Conservation (phyloP, 805 yeast genomes). For the Scheffersomyces stipitis region DNA sequence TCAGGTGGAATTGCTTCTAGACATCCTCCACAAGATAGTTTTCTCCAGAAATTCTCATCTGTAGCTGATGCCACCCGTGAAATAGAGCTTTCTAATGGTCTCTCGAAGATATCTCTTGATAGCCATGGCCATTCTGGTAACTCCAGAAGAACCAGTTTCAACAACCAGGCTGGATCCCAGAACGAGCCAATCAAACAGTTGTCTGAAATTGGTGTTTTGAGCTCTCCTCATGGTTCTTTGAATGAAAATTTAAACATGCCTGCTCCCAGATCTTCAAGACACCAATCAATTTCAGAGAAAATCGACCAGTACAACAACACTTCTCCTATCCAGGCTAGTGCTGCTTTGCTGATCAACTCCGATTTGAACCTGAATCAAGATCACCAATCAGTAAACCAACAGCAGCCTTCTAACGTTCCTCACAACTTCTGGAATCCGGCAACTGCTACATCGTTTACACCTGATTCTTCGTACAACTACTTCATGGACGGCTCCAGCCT, state of each 20-base stretch:
- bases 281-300: slow-evolving; percentile 60
- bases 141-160: slow-evolving; percentile 53
- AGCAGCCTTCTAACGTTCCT: slow-evolving; percentile 6
- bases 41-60: slow-evolving; percentile 60
- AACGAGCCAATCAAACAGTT: slow-evolving; percentile 22
- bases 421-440: slow-evolving; percentile 67
- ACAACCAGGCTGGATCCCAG: slow-evolving; percentile 28
- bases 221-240: slow-evolving; percentile 40
- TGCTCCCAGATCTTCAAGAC: slow-evolving; percentile 36
- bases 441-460: slow-evolving; percentile 59
- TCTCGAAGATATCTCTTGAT: slow-evolving; percentile 36
- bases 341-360: slow-evolving; percentile 31
- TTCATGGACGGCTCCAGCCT: slow-evolving; percentile 24
- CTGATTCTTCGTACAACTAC: slow-evolving; percentile 30
- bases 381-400: slow-evolving; percentile 24
- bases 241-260: slow-evolving; percentile 45
- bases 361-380: slow-evolving; percentile 24
- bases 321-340: slow-evolving; percentile 46
- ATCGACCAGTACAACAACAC: slow-evolving; percentile 54
- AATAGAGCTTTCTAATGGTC: slow-evolving; percentile 48
- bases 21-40: slow-evolving; percentile 48
- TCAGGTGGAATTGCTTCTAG: slow-evolving; percentile 53
- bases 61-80: slow-evolving; percentile 73
- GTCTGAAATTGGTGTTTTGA: slow-evolving; percentile 11
- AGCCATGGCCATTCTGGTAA: slow-evolving; percentile 18